These are phyloP conservation scores for Prinsepia uniflora DNA, from an alignment of 306 rosid genomes.

Conservation along the genomic window DNA sequence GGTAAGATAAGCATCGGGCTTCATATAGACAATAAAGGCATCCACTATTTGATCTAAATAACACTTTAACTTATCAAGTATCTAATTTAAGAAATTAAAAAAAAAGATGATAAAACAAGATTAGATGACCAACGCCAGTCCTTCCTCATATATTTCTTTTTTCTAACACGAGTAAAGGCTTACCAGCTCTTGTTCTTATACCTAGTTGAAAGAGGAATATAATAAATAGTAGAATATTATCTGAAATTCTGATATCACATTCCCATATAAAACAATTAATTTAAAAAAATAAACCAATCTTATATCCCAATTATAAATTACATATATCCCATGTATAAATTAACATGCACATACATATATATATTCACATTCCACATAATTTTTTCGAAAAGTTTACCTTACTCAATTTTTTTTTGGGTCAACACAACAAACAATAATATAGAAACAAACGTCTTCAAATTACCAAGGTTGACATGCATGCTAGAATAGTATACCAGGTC, in stretches of 20 bases:
- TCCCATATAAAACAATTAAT: too few relatives aligned
- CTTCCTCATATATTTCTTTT: neutral
- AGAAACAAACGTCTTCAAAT: neutral
- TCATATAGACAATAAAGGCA: neutral
- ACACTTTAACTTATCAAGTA: neutral
- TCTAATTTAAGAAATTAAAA: neutral
- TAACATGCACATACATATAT: too few relatives aligned
- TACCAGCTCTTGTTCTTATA: neutral
- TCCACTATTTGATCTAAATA: neutral
- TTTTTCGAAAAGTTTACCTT: neutral
- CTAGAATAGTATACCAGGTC: neutral
- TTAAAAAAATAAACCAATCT: neutral
- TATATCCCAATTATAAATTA: neutral
- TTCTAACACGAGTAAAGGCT: neutral
- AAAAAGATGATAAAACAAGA: constrained; percentile 5
- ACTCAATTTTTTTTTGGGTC: neutral
- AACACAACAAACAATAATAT: neutral
- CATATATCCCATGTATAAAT: too few relatives aligned
- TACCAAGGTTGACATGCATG: neutral
- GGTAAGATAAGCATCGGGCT: too few relatives aligned
- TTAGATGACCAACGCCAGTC: neutral
- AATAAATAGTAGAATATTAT: neutral
- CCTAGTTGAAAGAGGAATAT: neutral
- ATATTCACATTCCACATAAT: too few relatives aligned
- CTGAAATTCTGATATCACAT: neutral